phyloP scores from a whole-genome alignment of 257 asterid genomes.

The Solanum ossicruentum region DNA sequence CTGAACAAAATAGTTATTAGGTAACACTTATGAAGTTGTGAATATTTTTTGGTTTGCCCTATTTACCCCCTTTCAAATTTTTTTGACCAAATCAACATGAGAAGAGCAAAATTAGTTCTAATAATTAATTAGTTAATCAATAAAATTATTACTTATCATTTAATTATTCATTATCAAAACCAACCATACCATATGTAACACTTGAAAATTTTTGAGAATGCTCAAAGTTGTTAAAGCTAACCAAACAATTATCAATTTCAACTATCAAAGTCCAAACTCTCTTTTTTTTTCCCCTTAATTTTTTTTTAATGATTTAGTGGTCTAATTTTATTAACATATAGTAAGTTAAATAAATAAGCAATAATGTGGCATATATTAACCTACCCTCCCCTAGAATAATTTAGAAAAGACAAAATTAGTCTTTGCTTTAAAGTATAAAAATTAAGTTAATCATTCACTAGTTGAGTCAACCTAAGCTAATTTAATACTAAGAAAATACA shows the following conservation, averaged over 20 bases:
- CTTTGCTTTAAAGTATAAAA: not conserved
- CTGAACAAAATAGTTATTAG: too few relatives aligned
- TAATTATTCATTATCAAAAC: not conserved
- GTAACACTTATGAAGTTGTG: not conserved
- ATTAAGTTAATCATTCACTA: not conserved
- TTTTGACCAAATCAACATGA: not conserved
- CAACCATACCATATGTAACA: not conserved
- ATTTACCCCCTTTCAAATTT: not conserved
- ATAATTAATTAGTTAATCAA: not conserved
- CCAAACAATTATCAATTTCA: not conserved
- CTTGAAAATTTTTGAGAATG: not conserved
- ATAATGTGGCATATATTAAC: not conserved
- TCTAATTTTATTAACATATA: not conserved
- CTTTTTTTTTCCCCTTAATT: not conserved
- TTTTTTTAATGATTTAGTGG: not conserved
- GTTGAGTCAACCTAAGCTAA: not conserved
- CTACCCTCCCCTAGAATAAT: not conserved
- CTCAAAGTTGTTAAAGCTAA: not conserved
- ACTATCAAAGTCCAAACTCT: not conserved
- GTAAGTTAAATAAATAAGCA: not conserved
- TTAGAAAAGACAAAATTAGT: not conserved
- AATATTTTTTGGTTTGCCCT: not conserved
- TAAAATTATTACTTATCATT: not conserved
- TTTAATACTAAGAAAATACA: not conserved
- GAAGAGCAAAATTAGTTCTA: not conserved